Evolutionary conservation across 345 rosid species (phyloP), one percentile per base, ranked within the genome.

Genomic region (Murraya koenigii): DNA sequence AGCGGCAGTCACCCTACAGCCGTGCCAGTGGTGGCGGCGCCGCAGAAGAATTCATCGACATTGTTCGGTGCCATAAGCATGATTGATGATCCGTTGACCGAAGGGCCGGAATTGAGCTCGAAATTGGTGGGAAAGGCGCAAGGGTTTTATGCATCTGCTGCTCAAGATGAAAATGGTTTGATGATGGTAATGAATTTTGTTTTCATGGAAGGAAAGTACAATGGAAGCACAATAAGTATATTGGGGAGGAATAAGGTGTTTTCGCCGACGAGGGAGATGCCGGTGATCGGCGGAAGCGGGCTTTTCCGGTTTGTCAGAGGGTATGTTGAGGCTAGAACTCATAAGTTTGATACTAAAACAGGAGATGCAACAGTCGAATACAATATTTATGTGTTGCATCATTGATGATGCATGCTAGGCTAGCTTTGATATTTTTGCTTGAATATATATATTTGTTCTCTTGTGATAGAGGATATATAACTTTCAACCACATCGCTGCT

Each of bases 281-380:
- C 97, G 14, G 88, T 94, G 76, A 71, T 92, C 36, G 90, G 93
- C 41, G 97, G 97, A 39, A 88, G 93, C 80, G 97, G 98, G 26
- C 85, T 92, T 44, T 87, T 94, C 89, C 85, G 95, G 75, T 89
- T 92, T 76, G 95, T 90, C 0, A 81, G 93, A 74, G 98, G 98
- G 0, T 17, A 52, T 1, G 56, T 17, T 17, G 56, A 52, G 22
- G 56, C 56, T 52, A 52, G 56, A 52, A 52, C 56, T 17, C 56
- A 52, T 19, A 52, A 17, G 20, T 52, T 52, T 52, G 56, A 52
- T 52, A 0, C 7, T 19, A 52, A 1, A 52, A 52, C 56, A 4
- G 56, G 56, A 52, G 56, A 52, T 52, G 56, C 56, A 15, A 52
- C 56, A 52, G 56, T 52, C 5, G 20, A 52, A 19, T 52, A 52